These are phyloP conservation scores for Phoma sp. DNA, from an alignment of 2,329 filamentous ascomycete genomes.

Conservation along the genomic window DNA sequence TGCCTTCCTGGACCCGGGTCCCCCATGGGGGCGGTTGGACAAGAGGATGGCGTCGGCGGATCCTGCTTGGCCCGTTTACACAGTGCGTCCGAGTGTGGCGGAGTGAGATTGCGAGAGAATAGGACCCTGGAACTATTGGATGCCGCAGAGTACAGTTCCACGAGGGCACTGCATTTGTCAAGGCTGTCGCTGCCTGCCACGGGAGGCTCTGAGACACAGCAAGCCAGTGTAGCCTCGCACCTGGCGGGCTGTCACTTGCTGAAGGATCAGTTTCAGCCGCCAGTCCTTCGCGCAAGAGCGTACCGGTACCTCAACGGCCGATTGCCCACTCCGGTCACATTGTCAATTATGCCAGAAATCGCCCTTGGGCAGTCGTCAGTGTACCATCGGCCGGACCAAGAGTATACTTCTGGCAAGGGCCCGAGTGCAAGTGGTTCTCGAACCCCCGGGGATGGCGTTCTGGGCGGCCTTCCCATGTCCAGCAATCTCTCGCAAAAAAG, in stretches of 20 bases:
- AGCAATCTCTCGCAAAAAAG: slow-evolving; percentile 36
- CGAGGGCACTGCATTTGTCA: slow-evolving; percentile 28
- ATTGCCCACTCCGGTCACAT: slow-evolving; percentile 8
- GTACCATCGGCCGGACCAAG: slow-evolving; percentile 42
- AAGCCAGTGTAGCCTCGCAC: slow-evolving; percentile 1
- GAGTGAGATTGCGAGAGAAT: slow-evolving; percentile 20
- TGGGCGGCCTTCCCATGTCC: slow-evolving; percentile 35
- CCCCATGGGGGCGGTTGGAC: slow-evolving; percentile 49
- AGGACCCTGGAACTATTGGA: slow-evolving; percentile 25
- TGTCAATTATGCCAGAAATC: slow-evolving; percentile 14
- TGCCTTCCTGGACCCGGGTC: slow-evolving; percentile 28
- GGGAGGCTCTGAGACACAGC: not conserved
- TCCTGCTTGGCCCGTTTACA: slow-evolving; percentile 37
- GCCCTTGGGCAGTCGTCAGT: slow-evolving; percentile 21
- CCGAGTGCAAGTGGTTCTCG: slow-evolving; percentile 34
- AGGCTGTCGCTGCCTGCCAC: slow-evolving; percentile 12
- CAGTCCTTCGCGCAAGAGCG: slow-evolving; percentile 5
- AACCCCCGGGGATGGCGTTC: slow-evolving; percentile 41
- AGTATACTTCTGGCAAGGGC: slow-evolving; percentile 38
- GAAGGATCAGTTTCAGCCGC: slow-evolving; percentile 30
- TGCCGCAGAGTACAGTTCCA: slow-evolving; percentile 27
- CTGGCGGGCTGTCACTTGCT: not conserved
- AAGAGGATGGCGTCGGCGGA: slow-evolving; percentile 31
- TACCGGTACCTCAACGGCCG: slow-evolving; percentile 25
- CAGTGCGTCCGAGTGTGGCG: slow-evolving; percentile 37